Base-by-base conservation (phyloP, 768 basidiomycete genomes). In the Suillus ampliporus region DNA sequence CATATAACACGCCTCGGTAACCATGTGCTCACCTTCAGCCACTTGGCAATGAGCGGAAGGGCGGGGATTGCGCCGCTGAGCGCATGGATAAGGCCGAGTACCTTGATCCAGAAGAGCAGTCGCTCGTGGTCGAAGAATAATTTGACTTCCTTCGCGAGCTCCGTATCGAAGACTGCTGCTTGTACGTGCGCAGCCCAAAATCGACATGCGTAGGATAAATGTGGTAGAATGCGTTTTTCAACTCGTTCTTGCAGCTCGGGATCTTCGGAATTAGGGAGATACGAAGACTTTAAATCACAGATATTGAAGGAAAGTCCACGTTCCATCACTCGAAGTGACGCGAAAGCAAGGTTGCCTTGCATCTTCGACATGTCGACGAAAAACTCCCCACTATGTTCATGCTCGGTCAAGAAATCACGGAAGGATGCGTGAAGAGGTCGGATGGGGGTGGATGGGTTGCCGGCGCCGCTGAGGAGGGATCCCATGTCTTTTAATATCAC, bases 21-120 rank as follows among this genome's bases (percentile, higher is more conserved):
- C 43, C 37, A 37, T 44, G 43, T 13, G 43, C 43, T 13, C 6
- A 21, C 51, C 51, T 53, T 53, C 13, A 53, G 28, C 51, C 51
- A 53, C 35, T 28, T 13, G 6, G 14, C 9, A 53, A 53, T 21
- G n/a, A 28, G 26, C 6, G 35, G 17, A 26, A 52, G 13, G 23
- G 13, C 26, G 5, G 23, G 0, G 14, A 14, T 11, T 52, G 51
- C 28, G 4, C 5, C 13, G 11, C 10, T n/a, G 21, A 21, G 10
- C n/a, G 43, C n/a, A 0, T 44, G 65, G 34, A 66, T 62, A 13
- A 72, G 64, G 23, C 71, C 66, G n/a, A 81, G 66, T 7, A 72
- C 74, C 56, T 81, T 81, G 11, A 81, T 58, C 80, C 80, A 81
- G 58, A 71, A 78, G 6, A 81, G 67, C 5, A 80, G 66, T 15